Evolutionary conservation across 495 filamentous ascomycete species (phyloP).

Genomic region (Penicillium desertorum): DNA sequence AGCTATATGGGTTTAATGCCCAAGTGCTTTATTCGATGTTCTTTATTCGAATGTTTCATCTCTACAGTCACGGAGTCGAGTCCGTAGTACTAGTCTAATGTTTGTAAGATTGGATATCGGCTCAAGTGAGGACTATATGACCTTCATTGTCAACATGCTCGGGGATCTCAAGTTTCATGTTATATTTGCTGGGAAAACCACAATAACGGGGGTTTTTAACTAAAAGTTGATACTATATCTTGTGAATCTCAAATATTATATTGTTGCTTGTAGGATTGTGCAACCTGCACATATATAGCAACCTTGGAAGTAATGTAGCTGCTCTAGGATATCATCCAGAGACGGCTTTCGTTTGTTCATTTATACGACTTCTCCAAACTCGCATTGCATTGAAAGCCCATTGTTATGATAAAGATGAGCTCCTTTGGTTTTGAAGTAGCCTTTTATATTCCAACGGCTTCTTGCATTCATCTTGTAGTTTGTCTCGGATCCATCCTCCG

Average conservation of each 20-base stretch:
- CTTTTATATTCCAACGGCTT: background rate
- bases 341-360: too few relatives aligned
- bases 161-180: background rate
- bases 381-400: background rate
- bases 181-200: background rate
- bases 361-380: background rate
- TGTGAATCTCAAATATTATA: too few relatives aligned
- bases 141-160: background rate
- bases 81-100: background rate
- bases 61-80: background rate
- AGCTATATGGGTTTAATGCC: background rate
- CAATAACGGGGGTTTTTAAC: background rate
- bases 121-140: background rate
- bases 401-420: fast-evolving
- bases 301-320: too few relatives aligned
- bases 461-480: background rate
- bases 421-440: background rate
- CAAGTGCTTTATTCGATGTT: background rate
- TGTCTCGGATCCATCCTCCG: background rate
- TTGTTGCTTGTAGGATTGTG: too few relatives aligned
- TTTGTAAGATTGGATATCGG: background rate
- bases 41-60: background rate
- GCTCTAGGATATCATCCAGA: too few relatives aligned
- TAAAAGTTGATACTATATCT: too few relatives aligned
- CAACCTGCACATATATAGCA: too few relatives aligned